Evolutionary conservation across 805 yeast genomes (phyloP), one percentile per base, ranked within the genome.

Genomic region (Zygotorulaspora florentina): DNA sequence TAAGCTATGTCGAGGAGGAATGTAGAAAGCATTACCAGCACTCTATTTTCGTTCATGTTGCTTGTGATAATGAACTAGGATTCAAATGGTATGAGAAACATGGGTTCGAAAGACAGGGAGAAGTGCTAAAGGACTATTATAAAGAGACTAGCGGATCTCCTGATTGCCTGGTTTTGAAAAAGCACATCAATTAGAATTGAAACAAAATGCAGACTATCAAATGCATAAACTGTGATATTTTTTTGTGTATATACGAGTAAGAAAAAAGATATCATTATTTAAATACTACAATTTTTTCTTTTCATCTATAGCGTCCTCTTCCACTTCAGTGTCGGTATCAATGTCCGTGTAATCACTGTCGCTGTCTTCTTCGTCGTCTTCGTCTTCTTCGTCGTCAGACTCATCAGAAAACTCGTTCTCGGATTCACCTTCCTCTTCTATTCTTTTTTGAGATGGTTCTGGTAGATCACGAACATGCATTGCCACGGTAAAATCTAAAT

Each of bases 401-500:
- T 60, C 67, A 31, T 65, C 70, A 17, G 71, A 77, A 10, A 38
- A 39, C 8, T 72, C 74, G 18, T 65, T 69, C n/a, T 67, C 73
- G 7, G 46, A 35, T 58, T 84, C 90, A 43, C 79, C 86, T 43
- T 83, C 79, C 42, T 77, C 80, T 37, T 70, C 76, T n/a, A 64
- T 70, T 8, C 62, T 44, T 55, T 67, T 54, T 16, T 37, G 31
- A 17, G 29, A 42, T 36, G 47, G 48, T 8, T 39, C 61, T 40
- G 82, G 76, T 28, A 82, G 77, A 17, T 78, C 73, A 55, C 77
- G 73, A 29, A 90, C 95, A n/a, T 76, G 71, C 83, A 90, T 76
- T 18, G 70, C 69, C 39, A 87, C 66, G 8, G 90, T 84, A 50
- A 83, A 75, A 53, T 83, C 87, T 18, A 87, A 63, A 62, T 91